A percentile compares a stretch with the other conserved stretches of the same genome.
These are phyloP conservation scores for Sporothrix humicola DNA, from an alignment of 2,329 filamentous ascomycete species.

Conservation along the genomic window DNA sequence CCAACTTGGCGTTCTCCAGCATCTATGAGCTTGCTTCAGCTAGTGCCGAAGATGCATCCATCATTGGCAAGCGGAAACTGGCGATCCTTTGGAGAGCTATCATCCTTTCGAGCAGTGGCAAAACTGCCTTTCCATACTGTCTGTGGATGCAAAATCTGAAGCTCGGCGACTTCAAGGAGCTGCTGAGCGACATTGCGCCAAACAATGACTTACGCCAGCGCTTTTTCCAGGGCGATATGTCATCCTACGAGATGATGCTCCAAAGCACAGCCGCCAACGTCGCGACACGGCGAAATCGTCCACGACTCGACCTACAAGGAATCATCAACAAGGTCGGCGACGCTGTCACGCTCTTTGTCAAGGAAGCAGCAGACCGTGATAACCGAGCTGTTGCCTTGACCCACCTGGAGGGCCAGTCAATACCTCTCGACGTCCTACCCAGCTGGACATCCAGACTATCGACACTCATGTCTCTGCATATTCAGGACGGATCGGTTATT, in stretches of 20 bases:
- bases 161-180: conserved; percentile 63
- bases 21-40: conserved; percentile 55
- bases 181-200: conserved; percentile 60
- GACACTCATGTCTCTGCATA: conserved; percentile 62
- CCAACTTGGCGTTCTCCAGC: conserved; percentile 42
- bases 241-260: conserved; percentile 44
- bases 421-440: conserved; percentile 59
- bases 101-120: conserved; percentile 66
- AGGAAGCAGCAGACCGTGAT: conserved; percentile 47
- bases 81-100: conserved; percentile 71
- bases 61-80: conserved; percentile 55
- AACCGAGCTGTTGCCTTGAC: conserved; percentile 60
- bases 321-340: conserved; percentile 59
- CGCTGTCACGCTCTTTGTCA: conserved; percentile 60
- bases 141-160: conserved; percentile 69
- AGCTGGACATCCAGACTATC: conserved; percentile 65
- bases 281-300: conserved; percentile 38
- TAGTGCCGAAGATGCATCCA: conserved; percentile 52
- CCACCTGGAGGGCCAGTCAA: conserved; percentile 58
- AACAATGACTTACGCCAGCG: conserved; percentile 41
- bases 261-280: conserved; percentile 25
- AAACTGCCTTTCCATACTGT: conserved; percentile 71
- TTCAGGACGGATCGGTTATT: conserved; percentile 67
- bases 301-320: conserved; percentile 45
- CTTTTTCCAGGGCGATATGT: conserved; percentile 53